Base-by-base conservation (phyloP, 208 protist species). In the Leishmania braziliensis region DNA sequence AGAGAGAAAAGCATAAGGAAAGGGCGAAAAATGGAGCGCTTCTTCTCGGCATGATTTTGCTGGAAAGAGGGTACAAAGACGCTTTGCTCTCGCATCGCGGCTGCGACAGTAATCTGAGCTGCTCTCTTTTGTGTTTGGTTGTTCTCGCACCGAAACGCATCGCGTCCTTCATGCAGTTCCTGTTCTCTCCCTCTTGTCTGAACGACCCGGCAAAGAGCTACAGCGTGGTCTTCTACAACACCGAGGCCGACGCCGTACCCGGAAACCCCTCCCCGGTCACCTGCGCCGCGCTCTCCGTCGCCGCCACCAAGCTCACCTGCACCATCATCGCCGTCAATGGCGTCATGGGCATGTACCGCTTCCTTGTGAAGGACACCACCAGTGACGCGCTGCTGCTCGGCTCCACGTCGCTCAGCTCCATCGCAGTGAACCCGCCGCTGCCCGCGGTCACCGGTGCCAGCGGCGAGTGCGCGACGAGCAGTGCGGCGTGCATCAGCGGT, bases 151-250 rank as follows among this genome's bases (percentile, higher is more conserved):
- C 36, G 36, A 39, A 39, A 39, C 36, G 1, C 1, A 39, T 39
- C 36, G 36, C 36, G 36, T 39, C 36, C 36, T 39, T 39, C 36
- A 16, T 65, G n/a, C 60, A 33, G 20, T 65, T 65, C 33, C n/a
- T 65, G 12, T 33, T 36, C 60, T 33, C n/a, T 65, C 60, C 9
- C 60, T 36, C 60, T 26, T 65, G 60, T 65, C 20, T n/a, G 33
- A 10, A 48, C 74, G 78, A 86, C 71, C 6, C 81, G 33, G n/a
- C 20, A 1, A 65, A 10, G 12, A 75, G 29, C 66, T 87, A 89
- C 84, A 80, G 77, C 46, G 68, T 90, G 48, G 6, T 82, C 75
- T 88, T 90, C 77, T 90, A 90, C 84, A 86, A 87, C 72, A 66
- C 43, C 9, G 62, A 83, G 18, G 3, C n/a, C 14, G 53, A 51